phyloP scores from a whole-genome alignment of 176 grass and related monocot species.

The Bonia amplexicaulis region DNA sequence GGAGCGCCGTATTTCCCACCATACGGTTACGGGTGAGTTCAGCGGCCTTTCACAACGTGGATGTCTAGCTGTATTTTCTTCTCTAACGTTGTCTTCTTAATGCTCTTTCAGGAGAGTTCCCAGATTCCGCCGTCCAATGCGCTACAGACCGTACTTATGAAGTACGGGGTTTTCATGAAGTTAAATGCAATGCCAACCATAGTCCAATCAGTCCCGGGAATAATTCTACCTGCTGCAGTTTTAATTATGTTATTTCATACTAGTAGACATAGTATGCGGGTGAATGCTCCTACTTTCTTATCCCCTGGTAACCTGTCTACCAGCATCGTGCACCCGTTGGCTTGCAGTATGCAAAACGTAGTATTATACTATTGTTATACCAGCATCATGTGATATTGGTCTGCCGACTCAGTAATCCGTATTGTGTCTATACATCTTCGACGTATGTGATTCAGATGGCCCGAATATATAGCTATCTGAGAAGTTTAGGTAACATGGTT shows the following conservation, averaged over 20 bases:
- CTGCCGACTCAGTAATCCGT: background rate
- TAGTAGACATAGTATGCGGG: background rate
- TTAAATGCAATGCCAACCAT: background rate
- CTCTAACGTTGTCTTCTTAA: background rate
- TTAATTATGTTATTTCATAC: background rate
- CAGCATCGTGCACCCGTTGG: background rate
- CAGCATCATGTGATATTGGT: background rate
- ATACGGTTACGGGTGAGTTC: conserved; percentile 51
- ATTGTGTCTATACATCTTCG: background rate
- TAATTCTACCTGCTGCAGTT: conserved; percentile 16
- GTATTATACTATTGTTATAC: conserved; percentile 2
- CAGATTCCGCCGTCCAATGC: conserved; percentile 47
- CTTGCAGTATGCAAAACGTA: background rate
- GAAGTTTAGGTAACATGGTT: background rate
- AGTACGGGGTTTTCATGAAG: background rate
- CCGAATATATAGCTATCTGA: background rate
- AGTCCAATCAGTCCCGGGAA: background rate
- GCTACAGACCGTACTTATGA: conserved; percentile 55
- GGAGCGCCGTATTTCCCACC: conserved; percentile 40
- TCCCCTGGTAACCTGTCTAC: background rate
- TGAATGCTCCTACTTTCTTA: too few relatives aligned
- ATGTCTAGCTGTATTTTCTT: background rate
- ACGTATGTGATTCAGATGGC: background rate
- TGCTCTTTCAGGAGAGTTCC: conserved; percentile 43
- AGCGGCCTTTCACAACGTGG: background rate